Conservation (phyloP, 2,329 filamentous ascomycete genomes). For the Coniella vitis region DNA sequence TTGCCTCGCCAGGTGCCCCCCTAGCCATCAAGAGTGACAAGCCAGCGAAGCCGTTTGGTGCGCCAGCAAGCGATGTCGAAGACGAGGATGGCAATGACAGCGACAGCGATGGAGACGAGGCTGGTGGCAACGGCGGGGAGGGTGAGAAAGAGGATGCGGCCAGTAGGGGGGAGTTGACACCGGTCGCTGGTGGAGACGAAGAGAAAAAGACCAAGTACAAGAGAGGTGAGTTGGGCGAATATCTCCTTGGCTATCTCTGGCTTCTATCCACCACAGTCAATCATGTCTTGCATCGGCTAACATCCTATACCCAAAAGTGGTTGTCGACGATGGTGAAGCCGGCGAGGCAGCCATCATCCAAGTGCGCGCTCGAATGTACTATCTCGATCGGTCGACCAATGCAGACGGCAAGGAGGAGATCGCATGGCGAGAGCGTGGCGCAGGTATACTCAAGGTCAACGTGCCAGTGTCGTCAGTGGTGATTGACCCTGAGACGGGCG, state of each 20-base stretch:
- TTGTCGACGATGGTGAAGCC: conserved; percentile 80
- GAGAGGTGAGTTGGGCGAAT: conserved; percentile 51
- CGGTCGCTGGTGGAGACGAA: conserved; percentile 38
- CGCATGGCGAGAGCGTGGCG: conserved; percentile 85
- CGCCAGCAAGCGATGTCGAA: conserved; percentile 59
- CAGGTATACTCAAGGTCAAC: conserved; percentile 80
- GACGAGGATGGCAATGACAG: conserved; percentile 40
- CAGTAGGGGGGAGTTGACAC: conserved; percentile 43
- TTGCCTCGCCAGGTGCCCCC: conserved; percentile 55
- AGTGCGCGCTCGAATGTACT: conserved; percentile 78
- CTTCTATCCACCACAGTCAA: not conserved
- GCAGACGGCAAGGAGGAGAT: conserved; percentile 35
- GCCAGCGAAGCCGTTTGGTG: conserved; percentile 67
- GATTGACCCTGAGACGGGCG: conserved; percentile 42
- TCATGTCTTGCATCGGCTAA: not conserved
- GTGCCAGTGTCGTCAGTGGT: conserved; percentile 52
- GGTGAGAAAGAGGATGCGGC: conserved; percentile 38
- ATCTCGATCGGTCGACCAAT: conserved; percentile 50
- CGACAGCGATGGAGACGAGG: conserved; percentile 44
- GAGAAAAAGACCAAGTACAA: conserved; percentile 62
- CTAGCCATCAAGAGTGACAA: conserved; percentile 48
- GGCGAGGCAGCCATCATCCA: conserved; percentile 69
- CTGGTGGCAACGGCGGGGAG: conserved; percentile 21
- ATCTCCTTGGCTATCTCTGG: conserved; percentile 13
- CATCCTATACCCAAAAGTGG: conserved; percentile 36